Percentiles rank a stretch among this genome's conserved stretches.
These are phyloP conservation scores for Trypethelium eluteriae DNA, from an alignment of 495 filamentous ascomycete species.

Conservation along the genomic window DNA sequence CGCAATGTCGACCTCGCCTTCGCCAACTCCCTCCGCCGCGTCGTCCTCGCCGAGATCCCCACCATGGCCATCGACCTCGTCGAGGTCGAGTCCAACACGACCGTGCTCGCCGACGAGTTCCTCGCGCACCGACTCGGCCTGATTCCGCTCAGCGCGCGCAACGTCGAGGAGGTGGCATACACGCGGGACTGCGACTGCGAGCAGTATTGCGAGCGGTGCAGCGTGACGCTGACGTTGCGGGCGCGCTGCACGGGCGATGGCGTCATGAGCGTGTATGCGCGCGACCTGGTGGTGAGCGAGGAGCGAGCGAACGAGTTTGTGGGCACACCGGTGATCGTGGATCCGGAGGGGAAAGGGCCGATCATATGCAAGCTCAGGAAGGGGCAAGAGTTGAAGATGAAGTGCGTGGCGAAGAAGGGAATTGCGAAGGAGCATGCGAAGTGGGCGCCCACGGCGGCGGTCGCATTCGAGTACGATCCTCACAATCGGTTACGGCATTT, in stretches of 20 bases:
- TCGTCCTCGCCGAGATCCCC: slow-evolving; percentile 88
- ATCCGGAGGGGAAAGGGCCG: slow-evolving; percentile 67
- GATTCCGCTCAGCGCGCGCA: slow-evolving; percentile 75
- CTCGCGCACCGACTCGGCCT: slow-evolving; percentile 87
- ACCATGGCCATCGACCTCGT: slow-evolving; percentile 93
- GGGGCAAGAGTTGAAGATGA: slow-evolving; percentile 78
- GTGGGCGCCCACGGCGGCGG: slow-evolving; percentile 83
- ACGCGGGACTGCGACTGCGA: slow-evolving; percentile 96
- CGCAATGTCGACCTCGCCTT: slow-evolving; percentile 74
- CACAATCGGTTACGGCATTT: slow-evolving; percentile 85
- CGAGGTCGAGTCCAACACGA: slow-evolving; percentile 86
- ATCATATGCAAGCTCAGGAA: slow-evolving; percentile 84
- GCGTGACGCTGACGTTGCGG: slow-evolving; percentile 71
- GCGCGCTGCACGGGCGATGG: slow-evolving; percentile 74
- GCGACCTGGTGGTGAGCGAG: slow-evolving; percentile 64
- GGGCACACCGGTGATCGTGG: slow-evolving; percentile 78
- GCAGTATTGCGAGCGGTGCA: slow-evolving; percentile 81
- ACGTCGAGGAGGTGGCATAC: slow-evolving; percentile 78
- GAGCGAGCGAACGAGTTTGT: slow-evolving; percentile 55
- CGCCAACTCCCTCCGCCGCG: slow-evolving; percentile 88
- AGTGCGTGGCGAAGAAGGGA: slow-evolving; percentile 93
- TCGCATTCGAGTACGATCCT: slow-evolving; percentile 97
- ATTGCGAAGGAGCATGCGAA: slow-evolving; percentile 98
- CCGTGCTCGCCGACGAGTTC: slow-evolving; percentile 92
- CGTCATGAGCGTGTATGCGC: slow-evolving; percentile 82